Base-by-base conservation (phyloP, 2,329 filamentous ascomycete species). In the Cordyceps cateniannulata region DNA sequence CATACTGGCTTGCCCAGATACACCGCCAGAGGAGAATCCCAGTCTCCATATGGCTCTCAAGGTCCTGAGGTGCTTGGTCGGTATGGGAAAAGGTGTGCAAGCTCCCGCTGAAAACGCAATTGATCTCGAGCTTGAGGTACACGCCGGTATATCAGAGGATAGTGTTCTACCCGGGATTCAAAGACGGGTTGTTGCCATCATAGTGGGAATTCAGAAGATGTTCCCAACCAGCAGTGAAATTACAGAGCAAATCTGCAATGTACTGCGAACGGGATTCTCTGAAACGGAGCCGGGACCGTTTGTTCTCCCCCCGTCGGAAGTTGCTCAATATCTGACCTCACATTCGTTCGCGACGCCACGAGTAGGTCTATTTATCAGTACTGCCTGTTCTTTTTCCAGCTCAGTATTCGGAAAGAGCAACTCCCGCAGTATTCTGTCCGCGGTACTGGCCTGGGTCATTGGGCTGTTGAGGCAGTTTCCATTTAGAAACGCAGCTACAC, bases 201-300 rank as follows among this genome's bases (percentile, higher is more conserved):
- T 85, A 38, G 70, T 76, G 12, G 73, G 77, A n/a, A 64, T 81
- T 5, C 80, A 82, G 62, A 63, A 69, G 3, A 68, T 82, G 0
- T 86, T 91, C 50, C 80, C 77, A 3, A 74, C 73, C 2, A 85
- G 83, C 61, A 81, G 84, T 24, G 90, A 93, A 65, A 81, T 91
- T 12, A 81, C 88, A 24, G 89, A 93, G 67, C 80, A 84, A 4
- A 85, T 87, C 38, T 95, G 90, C 73, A 81, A 80, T 61, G 83
- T 93, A 52, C 79, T 93, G 54, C 84, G 86, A 45, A 83, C 85
- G 22, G 91, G 91, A 0, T 93, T 93, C 68, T 86, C 86, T 1
- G 91, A 96, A 71, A 82, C 80, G 0, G 82, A 85, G 27, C 84
- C 88, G 3, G 90, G 90, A 0, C 88, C 90, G 1, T 93, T 95